phyloP scores from a whole-genome alignment of 140 eudicot species.

The Anethum foeniculum region DNA sequence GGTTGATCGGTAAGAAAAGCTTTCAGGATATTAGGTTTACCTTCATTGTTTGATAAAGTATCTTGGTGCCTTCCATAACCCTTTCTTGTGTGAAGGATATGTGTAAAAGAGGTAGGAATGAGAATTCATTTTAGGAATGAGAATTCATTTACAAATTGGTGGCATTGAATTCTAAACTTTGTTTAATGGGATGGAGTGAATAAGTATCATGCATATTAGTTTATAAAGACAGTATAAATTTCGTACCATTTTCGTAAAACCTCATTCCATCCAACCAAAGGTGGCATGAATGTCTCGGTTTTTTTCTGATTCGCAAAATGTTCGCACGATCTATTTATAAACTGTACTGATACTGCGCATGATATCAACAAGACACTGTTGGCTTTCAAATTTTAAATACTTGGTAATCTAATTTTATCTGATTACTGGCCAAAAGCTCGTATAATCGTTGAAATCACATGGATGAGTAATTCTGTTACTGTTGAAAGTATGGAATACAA shows the following conservation, averaged over 20 bases:
- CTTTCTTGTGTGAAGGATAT: neutral
- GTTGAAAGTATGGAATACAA: too few species aligned
- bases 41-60: neutral
- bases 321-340: neutral
- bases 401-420: too few species aligned
- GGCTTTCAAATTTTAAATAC: neutral
- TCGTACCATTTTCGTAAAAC: neutral
- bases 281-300: neutral
- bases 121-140: neutral
- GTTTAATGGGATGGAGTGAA: neutral
- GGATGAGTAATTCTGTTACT: too few species aligned
- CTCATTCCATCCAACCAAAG: neutral
- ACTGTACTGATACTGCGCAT: neutral
- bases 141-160: neutral
- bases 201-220: neutral
- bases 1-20: constrained; percentile 70
- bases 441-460: too few species aligned
- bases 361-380: neutral
- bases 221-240: neutral
- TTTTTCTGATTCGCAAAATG: neutral
- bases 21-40: constrained; percentile 8
- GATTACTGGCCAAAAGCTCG: neutral
- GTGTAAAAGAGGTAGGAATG: neutral
- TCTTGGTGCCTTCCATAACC: neutral
- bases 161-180: neutral